Evolutionary conservation across 2,329 filamentous ascomycete species (phyloP).

Genomic region (Beauveria asiatica): DNA sequence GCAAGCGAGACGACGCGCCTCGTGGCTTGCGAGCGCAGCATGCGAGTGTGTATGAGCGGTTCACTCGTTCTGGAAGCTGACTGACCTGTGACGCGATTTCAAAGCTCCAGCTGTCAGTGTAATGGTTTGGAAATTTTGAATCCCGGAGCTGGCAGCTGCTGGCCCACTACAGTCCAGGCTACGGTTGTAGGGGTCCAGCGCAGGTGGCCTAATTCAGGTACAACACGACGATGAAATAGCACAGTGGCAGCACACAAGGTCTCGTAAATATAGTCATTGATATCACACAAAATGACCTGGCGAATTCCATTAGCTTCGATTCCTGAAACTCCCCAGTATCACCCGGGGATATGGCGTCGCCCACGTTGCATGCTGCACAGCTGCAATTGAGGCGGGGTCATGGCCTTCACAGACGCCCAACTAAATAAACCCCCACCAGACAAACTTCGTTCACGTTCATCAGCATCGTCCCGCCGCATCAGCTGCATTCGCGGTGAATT

Average conservation of each 20-base stretch:
- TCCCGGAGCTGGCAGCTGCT: not conserved
- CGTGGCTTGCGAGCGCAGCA: slow-evolving; percentile 23
- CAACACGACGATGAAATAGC: not conserved
- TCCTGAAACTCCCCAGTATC: no score
- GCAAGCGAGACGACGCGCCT: slow-evolving; percentile 15
- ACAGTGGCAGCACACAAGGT: not conserved
- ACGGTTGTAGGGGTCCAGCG: not conserved
- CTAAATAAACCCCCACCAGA: slow-evolving; percentile 8
- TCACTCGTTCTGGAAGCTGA: not conserved
- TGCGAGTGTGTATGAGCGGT: slow-evolving; percentile 14
- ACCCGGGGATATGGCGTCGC: no score
- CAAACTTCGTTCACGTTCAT: slow-evolving; percentile 8
- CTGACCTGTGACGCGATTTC: not conserved
- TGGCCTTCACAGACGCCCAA: not conserved
- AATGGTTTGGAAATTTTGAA: not conserved
- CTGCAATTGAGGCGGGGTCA: not conserved
- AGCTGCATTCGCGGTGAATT: not conserved
- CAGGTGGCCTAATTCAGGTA: not conserved
- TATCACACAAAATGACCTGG: not conserved
- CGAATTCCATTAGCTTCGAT: not conserved
- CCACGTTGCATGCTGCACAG: not conserved
- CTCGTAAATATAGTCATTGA: not conserved
- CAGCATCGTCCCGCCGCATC: not conserved
- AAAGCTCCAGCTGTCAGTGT: not conserved
- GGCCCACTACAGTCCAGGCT: not conserved